These are phyloP conservation scores for Aegle marmelos DNA, from an alignment of 345 rosid genomes.

Conservation along the genomic window DNA sequence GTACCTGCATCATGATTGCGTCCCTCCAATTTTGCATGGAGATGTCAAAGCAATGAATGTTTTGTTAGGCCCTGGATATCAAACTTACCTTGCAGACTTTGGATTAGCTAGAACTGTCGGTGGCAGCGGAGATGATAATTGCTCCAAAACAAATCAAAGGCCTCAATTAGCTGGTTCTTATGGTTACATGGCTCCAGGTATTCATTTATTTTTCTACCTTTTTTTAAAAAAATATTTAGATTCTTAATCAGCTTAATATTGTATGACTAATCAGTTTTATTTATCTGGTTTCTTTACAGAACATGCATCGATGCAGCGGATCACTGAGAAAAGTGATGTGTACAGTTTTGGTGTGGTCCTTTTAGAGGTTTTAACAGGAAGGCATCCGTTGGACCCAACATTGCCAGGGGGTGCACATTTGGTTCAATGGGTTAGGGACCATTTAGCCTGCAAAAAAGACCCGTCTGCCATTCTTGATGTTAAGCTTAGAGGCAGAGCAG, in stretches of 20 bases:
- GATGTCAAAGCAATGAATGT: conserved; percentile 96
- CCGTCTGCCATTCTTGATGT: conserved; percentile 70
- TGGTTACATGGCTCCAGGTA: conserved; percentile 99
- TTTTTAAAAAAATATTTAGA: background rate
- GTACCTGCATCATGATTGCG: conserved; percentile 89
- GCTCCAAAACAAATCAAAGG: conserved; percentile 44
- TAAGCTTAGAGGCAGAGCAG: conserved; percentile 70
- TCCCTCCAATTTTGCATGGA: conserved; percentile 84
- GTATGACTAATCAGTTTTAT: background rate
- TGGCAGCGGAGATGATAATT: conserved; percentile 26
- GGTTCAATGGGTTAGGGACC: conserved; percentile 90
- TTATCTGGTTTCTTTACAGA: conserved; percentile 37
- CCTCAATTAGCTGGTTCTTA: conserved; percentile 92
- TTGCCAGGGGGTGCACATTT: conserved; percentile 74
- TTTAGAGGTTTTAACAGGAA: conserved; percentile 80
- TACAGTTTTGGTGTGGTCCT: conserved; percentile 86
- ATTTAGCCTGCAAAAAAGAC: conserved; percentile 55
- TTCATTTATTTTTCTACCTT: background rate
- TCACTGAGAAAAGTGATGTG: conserved; percentile 87
- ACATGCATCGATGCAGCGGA: conserved; percentile 73
- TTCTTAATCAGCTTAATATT: background rate
- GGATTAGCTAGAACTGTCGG: conserved; percentile 68
- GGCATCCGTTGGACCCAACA: conserved; percentile 90
- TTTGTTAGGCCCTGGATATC: conserved; percentile 62
- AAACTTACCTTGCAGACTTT: conserved; percentile 83